Evolutionary conservation across 441 rosid genomes (phyloP), one percentile per base, ranked within the genome.

Genomic region (Dalechampia spathulata): DNA sequence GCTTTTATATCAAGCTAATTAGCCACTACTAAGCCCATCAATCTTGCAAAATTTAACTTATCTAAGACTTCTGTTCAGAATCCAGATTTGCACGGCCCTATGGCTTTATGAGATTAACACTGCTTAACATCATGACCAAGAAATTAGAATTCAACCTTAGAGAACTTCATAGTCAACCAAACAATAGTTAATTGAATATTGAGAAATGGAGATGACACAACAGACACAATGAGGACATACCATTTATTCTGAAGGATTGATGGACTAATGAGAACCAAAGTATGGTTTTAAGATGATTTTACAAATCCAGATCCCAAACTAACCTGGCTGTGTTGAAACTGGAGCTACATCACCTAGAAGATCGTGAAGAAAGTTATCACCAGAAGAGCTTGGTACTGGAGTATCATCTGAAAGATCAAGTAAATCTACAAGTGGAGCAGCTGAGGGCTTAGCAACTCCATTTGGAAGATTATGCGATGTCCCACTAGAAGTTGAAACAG

Each of bases 331-430:
- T 48, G 69, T 62, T 60, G 94, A 54, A 16, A 85, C 59, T 34
- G 87, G 62, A 27, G 82, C 59, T 57, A 87, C 51, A 72, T 86
- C 79, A 64, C 95, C 87, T 25, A 94, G 89, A 74, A 94, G 96
- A 75, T 94, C 99, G 43, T 81, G 80, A 69, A 94, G 99, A 63
- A 82, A 86, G 76, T 90, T 88, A 52, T 77, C 76, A 71, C 92
- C 85, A 66, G 96, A 84, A 60, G 92, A 73, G 75, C 86, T 83
- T 51, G 88, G 86, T 23, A 80, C 85, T 27, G 96, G 80, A 55
- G 65, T 67, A 67, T 94, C 96, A 51, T 87, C 96, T 39, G 96
- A 84, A 63, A 94, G 72, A 81, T 90, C 96, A 55, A 94, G 87
- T 78, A 94, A 75, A 78, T 94, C 96, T 47, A 76, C 86, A 60